Percentiles rank a stretch among this genome's conserved stretches.
Evolutionary conservation across 371 early-diverging fungal species (phyloP).

Genomic region (Zychaea mexicana): DNA sequence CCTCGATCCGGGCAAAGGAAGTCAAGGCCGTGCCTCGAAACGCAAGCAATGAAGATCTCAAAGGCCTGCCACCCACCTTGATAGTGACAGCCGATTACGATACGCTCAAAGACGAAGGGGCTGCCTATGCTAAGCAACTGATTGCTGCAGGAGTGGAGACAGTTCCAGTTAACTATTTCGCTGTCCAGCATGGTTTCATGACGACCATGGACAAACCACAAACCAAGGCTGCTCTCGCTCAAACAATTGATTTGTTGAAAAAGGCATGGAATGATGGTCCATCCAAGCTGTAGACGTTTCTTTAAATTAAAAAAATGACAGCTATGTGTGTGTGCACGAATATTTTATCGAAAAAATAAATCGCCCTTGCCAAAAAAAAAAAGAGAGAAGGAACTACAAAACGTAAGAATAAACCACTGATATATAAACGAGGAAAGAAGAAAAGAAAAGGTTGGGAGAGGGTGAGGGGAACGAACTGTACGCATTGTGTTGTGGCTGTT

Average conservation of each 20-base stretch:
- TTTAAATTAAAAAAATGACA: background rate
- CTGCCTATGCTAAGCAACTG: slow-evolving; percentile 23
- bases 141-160: slow-evolving; percentile 28
- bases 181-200: slow-evolving; percentile 27
- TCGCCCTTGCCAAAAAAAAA: too few species aligned
- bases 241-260: slow-evolving; percentile 19
- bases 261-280: slow-evolving; percentile 14
- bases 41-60: slow-evolving; percentile 23
- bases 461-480: too few species aligned
- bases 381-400: too few species aligned
- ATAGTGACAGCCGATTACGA: slow-evolving; percentile 36
- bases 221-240: slow-evolving; percentile 21
- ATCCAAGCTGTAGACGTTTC: background rate
- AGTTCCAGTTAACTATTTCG: slow-evolving; percentile 19
- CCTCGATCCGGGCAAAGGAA: background rate
- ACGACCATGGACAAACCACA: slow-evolving; percentile 11
- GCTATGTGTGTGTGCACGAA: too few species aligned
- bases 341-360: too few species aligned
- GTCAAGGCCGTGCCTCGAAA: slow-evolving; percentile 17
- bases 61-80: slow-evolving; percentile 35
- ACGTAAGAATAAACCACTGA: too few species aligned
- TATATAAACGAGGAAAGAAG: too few species aligned
- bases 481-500: too few species aligned
- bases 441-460: too few species aligned
- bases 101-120: slow-evolving; percentile 37